Conservation (phyloP, 495 filamentous ascomycete species). For the Neurospora sp. region DNA sequence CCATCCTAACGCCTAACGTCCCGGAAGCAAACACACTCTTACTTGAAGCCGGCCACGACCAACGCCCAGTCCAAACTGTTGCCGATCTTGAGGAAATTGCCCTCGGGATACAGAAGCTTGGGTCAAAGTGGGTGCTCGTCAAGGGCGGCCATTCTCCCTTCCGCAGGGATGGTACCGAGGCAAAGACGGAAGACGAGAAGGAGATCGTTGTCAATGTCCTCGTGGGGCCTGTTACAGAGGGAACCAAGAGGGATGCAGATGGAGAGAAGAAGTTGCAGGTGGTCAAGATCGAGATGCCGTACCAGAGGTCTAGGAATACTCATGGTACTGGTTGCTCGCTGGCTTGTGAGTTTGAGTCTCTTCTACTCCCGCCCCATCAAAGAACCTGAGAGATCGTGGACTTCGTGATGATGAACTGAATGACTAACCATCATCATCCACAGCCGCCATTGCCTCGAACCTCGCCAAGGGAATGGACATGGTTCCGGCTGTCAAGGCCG, state of each 20-base stretch:
- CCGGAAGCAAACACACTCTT: conserved; percentile 76
- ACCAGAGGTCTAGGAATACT: conserved; percentile 64
- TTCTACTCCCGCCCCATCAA: neutral
- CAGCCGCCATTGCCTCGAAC: conserved; percentile 81
- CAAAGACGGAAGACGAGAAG: conserved; percentile 45
- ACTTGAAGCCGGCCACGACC: conserved; percentile 41
- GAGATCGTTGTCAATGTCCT: conserved; percentile 67
- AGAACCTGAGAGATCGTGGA: neutral
- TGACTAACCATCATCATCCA: neutral
- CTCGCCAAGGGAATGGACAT: conserved; percentile 54
- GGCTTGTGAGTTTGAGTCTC: conserved; percentile 52
- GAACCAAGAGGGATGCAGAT: conserved; percentile 15
- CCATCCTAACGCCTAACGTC: conserved; percentile 82
- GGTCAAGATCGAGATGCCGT: conserved; percentile 55
- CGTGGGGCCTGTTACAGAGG: conserved; percentile 36
- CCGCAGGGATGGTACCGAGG: conserved; percentile 45
- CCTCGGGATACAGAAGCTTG: conserved; percentile 51
- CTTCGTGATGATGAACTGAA: neutral
- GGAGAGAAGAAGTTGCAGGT: conserved; percentile 4
- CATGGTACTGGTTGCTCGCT: conserved; percentile 95
- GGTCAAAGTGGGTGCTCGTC: conserved; percentile 69
- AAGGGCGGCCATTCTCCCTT: conserved; percentile 93
- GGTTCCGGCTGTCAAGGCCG: conserved; percentile 53
- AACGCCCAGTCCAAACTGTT: conserved; percentile 41
- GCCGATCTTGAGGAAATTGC: conserved; percentile 60